Percentiles rank a stretch among this genome's conserved stretches.
phyloP scores from a whole-genome alignment of 2,329 filamentous ascomycete species.

The Aspergillus bombycis region DNA sequence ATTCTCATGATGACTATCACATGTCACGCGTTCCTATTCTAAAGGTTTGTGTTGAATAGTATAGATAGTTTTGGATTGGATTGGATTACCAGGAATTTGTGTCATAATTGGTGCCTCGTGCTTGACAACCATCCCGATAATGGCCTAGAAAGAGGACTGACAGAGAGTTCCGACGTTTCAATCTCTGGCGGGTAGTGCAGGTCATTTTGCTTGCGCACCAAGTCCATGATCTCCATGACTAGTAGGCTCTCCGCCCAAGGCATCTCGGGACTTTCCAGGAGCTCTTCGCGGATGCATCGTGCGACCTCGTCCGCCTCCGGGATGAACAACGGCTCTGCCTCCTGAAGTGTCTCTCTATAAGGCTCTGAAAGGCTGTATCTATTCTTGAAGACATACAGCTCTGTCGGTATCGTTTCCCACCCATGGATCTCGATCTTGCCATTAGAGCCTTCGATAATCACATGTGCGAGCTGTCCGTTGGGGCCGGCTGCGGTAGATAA shows the following conservation, averaged over 20 bases:
- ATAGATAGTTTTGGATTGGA: no score
- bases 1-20: no score
- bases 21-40: no score
- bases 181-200: slow-evolving; percentile 56
- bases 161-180: not conserved
- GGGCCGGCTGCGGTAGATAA: not conserved
- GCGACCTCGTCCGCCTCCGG: slow-evolving; percentile 76
- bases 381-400: not conserved
- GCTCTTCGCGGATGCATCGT: slow-evolving; percentile 68
- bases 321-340: slow-evolving; percentile 34
- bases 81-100: no score
- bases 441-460: slow-evolving; percentile 1
- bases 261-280: slow-evolving; percentile 68
- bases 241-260: slow-evolving; percentile 70
- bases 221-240: slow-evolving; percentile 74
- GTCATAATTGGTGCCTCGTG: no score
- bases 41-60: no score
- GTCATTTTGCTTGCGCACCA: slow-evolving; percentile 59
- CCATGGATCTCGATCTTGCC: slow-evolving; percentile 11
- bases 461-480: not conserved
- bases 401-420: not conserved
- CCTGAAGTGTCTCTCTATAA: not conserved
- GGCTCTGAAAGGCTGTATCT: not conserved
- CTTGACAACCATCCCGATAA: no score
- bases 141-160: not conserved